Evolutionary conservation across 2,329 filamentous ascomycete species (phyloP), one percentile per base, ranked within the genome.

Genomic region (Colletotrichum caudatum): DNA sequence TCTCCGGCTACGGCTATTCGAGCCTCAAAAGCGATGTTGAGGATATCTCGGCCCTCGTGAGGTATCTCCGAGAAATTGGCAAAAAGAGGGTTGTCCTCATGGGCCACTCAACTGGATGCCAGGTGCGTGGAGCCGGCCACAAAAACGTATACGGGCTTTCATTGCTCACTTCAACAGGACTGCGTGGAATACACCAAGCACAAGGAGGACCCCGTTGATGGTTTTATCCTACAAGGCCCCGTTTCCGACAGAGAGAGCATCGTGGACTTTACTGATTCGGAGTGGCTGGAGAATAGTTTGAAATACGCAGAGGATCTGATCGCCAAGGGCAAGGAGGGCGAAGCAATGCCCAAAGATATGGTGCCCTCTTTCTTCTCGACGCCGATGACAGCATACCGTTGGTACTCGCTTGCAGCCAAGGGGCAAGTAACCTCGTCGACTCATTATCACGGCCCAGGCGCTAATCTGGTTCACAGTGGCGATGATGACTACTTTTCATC

Each of bases 401-500:
- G 87, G 80, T 81, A 84, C 64, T 86, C 88, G 37, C 79, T 90
- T 6, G 78, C 81, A 37, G 82, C 82, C 33, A 81, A 81, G 61
- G 86, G 87, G 88, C 89, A 78, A 74, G 86, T 81, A 12, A 29
- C n/a, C 16, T 33, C 12, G 51, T 23, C 37, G 20, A 20, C 23
- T 37, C 26, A 37, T 14, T 39, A 5, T 53, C 18, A 29, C 18
- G 33, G 29, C 14, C 48, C 9, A 11, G 7, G 16, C 23, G 35
- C 59, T n/a, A 53, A 57, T 29, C 26, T 51, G 29, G 20, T 26
- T 18, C 59, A 59, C 58, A 89, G 90, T 6, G 92, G 91, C 12
- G 92, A 93, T 70, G 95, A 98, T 78, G 95, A 97, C 78, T 94
- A 93, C 78, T 97, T 97, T 82, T 95, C 92, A n/a, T 91, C 90